These are phyloP conservation scores for Macrolepiota dolichaula DNA, from an alignment of 768 basidiomycete species.

Conservation along the genomic window DNA sequence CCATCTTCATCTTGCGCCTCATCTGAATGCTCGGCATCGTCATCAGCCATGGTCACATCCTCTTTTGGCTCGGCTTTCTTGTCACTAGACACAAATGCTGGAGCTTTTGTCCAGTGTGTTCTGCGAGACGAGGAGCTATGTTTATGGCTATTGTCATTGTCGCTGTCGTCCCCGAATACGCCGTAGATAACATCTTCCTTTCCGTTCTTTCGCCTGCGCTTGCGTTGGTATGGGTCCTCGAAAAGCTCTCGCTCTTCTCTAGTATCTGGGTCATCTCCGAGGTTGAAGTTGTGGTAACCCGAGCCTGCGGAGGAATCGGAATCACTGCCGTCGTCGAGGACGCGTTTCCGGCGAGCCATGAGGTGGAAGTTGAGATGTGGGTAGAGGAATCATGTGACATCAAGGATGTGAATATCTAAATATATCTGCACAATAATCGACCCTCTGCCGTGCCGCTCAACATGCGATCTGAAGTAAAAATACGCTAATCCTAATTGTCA, in stretches of 20 bases:
- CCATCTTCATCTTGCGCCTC: slow-evolving; percentile 22
- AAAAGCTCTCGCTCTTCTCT: slow-evolving; percentile 76
- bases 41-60: slow-evolving; percentile 35
- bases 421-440: background rate
- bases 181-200: slow-evolving; percentile 79
- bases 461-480: background rate
- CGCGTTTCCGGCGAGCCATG: slow-evolving; percentile 78
- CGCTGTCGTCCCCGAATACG: slow-evolving; percentile 69
- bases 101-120: slow-evolving; percentile 73
- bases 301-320: slow-evolving; percentile 65
- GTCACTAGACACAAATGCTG: slow-evolving; percentile 67
- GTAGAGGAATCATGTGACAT: slow-evolving; percentile 1
- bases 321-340: slow-evolving; percentile 71
- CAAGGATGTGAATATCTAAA: background rate
- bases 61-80: slow-evolving; percentile 44
- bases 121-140: slow-evolving; percentile 32
- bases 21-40: slow-evolving; percentile 15
- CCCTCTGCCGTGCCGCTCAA: background rate
- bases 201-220: slow-evolving; percentile 59
- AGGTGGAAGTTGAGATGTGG: background rate
- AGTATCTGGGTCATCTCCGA: slow-evolving; percentile 55
- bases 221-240: slow-evolving; percentile 71
- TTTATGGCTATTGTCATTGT: slow-evolving; percentile 45
- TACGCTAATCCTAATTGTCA: slow-evolving; percentile 4
- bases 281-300: slow-evolving; percentile 42